Base-by-base conservation (phyloP, 2,329 filamentous ascomycete genomes). In the Hypoxylon sp. region DNA sequence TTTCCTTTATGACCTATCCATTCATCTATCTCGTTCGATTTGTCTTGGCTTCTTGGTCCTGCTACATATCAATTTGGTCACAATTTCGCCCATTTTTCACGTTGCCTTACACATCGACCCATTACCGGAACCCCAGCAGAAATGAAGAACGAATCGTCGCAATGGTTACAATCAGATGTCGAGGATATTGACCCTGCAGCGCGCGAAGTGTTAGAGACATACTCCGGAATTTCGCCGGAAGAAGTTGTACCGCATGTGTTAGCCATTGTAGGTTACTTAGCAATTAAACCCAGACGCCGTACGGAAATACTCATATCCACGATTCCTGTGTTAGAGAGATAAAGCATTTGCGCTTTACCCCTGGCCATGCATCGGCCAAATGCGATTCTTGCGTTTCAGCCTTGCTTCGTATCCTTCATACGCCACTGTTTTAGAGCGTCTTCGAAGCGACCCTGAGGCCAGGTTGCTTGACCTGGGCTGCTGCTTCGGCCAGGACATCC, bases 291-390 rank as follows among this genome's bases (percentile, higher is more conserved):
- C 45, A 48, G 25, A 48, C 11, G 23, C n/a, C n/a, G n/a, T 5
- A 10, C 55, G 19, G 43, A 38, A 11, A 34, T 58, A 23, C 43
- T 58, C 38, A 58, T 58, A 41, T 11, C 14, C 43, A 36, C 45
- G 28, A 21, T 23, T 11, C n/a, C 21, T 10, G 28, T 38, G n/a
- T 49, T 49, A 58, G 55, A 48, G 55, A 49, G 45, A 58, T 49
- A 48, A 58, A 49, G 55, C 55, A 30, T 58, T 58, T 17, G 55
- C 55, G 30, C 55, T 58, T 6, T 58, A 58, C 45, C 55, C 55
- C 9, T 58, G 43, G 43, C 55, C 55, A 38, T 58, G 55, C 32
- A 58, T 58, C 55, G 55, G 55, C 17, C 55, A 58, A 23, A 58
- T 58, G 55, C 55, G 55, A 14, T 58, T 58, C 49, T 19, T 58